Base-by-base conservation (phyloP, 176 grass and related monocot species). In the Neostapfia colusana region DNA sequence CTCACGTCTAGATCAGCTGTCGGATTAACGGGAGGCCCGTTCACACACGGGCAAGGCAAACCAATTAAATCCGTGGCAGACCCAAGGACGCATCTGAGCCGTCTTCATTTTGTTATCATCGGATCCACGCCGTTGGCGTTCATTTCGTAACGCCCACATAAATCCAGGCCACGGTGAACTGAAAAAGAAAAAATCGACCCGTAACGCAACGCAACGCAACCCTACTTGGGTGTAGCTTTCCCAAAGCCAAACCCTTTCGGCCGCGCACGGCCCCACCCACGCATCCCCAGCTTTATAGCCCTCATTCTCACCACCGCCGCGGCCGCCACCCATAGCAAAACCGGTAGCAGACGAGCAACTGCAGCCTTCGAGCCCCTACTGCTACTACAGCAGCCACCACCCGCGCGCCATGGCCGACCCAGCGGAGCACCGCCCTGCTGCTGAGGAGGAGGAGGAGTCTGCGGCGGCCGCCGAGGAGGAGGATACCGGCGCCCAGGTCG, bases 401-500 rank as follows among this genome's bases (percentile, higher is more conserved):
- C 68, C 79, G 24, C 66, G 49, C 31, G 42, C 51, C 75, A 89
- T 90, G 82, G 88, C 85, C 28, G 89, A 91, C 58, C 59, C 81
- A 1, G 84, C 66, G n/a, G 89, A 87, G 69, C 86, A 84, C 72
- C 85, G 78, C 10, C 61, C 75, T 0, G 61, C 31, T 31, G n/a
- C 75, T 0, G 86, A 58, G 77, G 85, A 93, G 72, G 85, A 88
- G 71, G 63, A 87, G 65, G 72, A 82, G 63, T 62, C 88, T 23
- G 60, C 84, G n/a, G 84, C 83, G 35, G 77, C 83, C 15, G 92
- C 81, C 10, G 92, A 95, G 71, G 92, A 95, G 43, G 92, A 95
- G 75, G 92, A 95, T 73, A 95, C 92, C 53, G 92, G 92, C 24
- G 92, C 92, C 24, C 89, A 95, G 84, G 83, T 95, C 48, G 89